Evolutionary conservation across 176 grass and related monocot species (phyloP).

Genomic region (Puccinellia tenuiflora): DNA sequence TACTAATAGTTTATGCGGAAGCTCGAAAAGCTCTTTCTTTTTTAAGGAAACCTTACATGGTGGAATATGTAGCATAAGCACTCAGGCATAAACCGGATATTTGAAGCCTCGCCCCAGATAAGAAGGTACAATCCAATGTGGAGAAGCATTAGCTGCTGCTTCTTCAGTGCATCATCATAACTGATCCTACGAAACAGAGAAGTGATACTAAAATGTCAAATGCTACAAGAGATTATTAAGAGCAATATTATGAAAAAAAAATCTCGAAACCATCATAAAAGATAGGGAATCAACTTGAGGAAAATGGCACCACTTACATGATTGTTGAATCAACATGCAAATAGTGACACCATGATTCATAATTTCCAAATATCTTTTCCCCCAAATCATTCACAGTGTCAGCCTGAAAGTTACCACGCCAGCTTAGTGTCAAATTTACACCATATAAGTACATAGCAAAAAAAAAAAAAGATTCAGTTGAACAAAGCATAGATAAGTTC

Average conservation of each 20-base stretch:
- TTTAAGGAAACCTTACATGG: slow-evolving; percentile 32
- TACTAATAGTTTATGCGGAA: slow-evolving; percentile 1
- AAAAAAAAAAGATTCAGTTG: slow-evolving; percentile 5
- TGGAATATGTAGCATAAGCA: slow-evolving; percentile 80
- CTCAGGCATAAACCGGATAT: slow-evolving; percentile 81
- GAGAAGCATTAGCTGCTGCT: slow-evolving; percentile 55
- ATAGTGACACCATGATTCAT: slow-evolving; percentile 63
- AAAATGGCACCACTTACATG: slow-evolving; percentile 21
- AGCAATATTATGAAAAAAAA: background rate
- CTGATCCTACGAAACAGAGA: slow-evolving; percentile 13
- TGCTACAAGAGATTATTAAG: background rate
- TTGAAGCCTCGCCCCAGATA: slow-evolving; percentile 80
- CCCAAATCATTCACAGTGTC: slow-evolving; percentile 31
- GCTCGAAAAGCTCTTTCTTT: slow-evolving; percentile 1
- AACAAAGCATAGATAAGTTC: background rate
- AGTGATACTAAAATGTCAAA: background rate
- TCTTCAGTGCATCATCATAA: slow-evolving; percentile 14
- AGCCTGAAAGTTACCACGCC: slow-evolving; percentile 32
- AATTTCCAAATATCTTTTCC: slow-evolving; percentile 57
- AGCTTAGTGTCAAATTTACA: slow-evolving; percentile 1
- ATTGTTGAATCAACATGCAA: slow-evolving; percentile 44
- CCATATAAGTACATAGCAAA: background rate
- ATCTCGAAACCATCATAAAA: background rate
- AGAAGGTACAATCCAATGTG: slow-evolving; percentile 77
- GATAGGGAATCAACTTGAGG: background rate